These are phyloP conservation scores for Fraxinus nigra DNA, from an alignment of 305 asterid genomes.

Conservation along the genomic window DNA sequence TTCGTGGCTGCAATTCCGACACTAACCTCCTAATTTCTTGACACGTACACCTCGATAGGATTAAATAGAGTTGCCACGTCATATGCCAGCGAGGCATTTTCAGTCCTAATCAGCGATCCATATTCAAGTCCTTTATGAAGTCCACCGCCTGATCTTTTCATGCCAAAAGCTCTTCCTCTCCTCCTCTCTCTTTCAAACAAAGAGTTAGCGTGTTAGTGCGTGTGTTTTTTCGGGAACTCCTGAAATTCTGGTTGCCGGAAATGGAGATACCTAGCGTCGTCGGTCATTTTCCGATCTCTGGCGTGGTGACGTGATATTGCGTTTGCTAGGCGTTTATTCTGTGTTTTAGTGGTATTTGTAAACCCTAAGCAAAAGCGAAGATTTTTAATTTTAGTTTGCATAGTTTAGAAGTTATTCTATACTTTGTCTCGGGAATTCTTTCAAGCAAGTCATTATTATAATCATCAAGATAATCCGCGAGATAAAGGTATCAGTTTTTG, in stretches of 20 bases:
- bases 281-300: slow-evolving; percentile 24
- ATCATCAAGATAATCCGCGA: slow-evolving; percentile 12
- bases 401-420: slow-evolving; percentile 47
- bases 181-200: slow-evolving; percentile 7
- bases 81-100: slow-evolving; percentile 28
- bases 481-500: slow-evolving; percentile 29
- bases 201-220: slow-evolving; percentile 16
- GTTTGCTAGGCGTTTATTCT: background rate
- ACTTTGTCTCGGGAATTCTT: slow-evolving; percentile 38
- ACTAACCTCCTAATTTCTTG: slow-evolving; percentile 23
- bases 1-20: slow-evolving; percentile 28
- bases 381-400: slow-evolving; percentile 23
- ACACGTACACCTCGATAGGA: slow-evolving; percentile 43
- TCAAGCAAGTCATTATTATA: slow-evolving; percentile 26
- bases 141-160: slow-evolving; percentile 25
- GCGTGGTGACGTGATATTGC: slow-evolving; percentile 31
- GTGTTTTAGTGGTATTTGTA: background rate
- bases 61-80: slow-evolving; percentile 34
- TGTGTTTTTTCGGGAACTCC: background rate
- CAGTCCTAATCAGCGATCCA: slow-evolving; percentile 39
- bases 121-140: slow-evolving; percentile 16
- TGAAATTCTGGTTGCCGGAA: slow-evolving; percentile 24
- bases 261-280: slow-evolving; percentile 34
- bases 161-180: slow-evolving; percentile 24
- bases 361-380: slow-evolving; percentile 38